A percentile compares a stretch with the other conserved stretches of the same genome.
Conservation (phyloP, 768 basidiomycete genomes). For the Kwoniella dendrophila region DNA sequence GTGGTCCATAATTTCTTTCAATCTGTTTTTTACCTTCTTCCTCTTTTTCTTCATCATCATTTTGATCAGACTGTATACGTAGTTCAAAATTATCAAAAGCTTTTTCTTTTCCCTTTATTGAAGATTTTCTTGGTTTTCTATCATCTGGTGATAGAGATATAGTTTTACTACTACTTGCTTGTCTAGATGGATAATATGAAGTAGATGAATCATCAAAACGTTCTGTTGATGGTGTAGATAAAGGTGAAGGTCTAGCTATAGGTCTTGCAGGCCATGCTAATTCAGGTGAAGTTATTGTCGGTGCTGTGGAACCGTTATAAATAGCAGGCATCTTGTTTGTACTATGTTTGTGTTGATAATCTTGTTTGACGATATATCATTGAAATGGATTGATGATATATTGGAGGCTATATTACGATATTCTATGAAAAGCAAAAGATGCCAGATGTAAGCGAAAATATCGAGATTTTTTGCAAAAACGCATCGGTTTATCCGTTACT, state of each 20-base stretch:
- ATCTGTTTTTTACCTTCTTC: not conserved
- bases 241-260: constrained; percentile 27
- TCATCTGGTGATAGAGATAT: not conserved
- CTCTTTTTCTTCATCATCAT: constrained; percentile 5
- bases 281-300: constrained; percentile 41
- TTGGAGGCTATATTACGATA: no score
- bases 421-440: no score
- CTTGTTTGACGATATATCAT: no score
- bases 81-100: constrained; percentile 5
- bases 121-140: not conserved
- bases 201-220: constrained; percentile 1
- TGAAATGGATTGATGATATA: no score
- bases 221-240: constrained; percentile 23
- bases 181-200: constrained; percentile 7
- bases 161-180: constrained; percentile 15
- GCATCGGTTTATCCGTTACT: no score
- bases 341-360: not conserved
- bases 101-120: constrained; percentile 29
- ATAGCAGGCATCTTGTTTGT: constrained; percentile 13
- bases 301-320: constrained; percentile 39
- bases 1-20: constrained; percentile 40
- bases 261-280: constrained; percentile 45
- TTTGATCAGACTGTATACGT: constrained; percentile 4
- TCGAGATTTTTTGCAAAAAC: no score
- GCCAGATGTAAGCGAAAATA: no score